Base-by-base conservation (phyloP, 2,329 filamentous ascomycete species). In the Fusarium armeniacum region DNA sequence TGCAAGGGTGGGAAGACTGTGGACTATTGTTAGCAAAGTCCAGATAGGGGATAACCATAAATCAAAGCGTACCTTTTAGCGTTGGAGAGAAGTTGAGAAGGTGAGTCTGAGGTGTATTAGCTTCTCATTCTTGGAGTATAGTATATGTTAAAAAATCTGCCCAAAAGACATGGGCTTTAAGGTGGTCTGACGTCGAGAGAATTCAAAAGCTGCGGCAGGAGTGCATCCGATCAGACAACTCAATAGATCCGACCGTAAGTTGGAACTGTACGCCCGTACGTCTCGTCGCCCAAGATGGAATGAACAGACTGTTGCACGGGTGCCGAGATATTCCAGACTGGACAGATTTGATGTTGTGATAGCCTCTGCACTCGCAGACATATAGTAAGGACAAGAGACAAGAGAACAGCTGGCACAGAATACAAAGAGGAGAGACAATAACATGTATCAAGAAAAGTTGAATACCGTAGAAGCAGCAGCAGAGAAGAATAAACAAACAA, bases 1-100 rank as follows among this genome's bases (percentile, higher is more conserved):
- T 0, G 9, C 6, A 2, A 43, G 28, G 5, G 28, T 44, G 3
- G 67, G 67, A 13, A 68, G 46, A 28, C 67, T 70, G 18, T 16
- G 16, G 6, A 20, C 26, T 36, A 38, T 24, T 46, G 47, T 70
- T 35, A 70, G 45, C 16, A 30, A 40, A n/a, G 8, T 6, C n/a
- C 13, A 33, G 11, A 12, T 16, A n/a, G 16, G n/a, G n/a, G 5
- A 16, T 20, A 10, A 24, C 11, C 18, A 16, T 6, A 18, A 13
- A 16, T 1, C 20, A 33, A 30, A 33, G 11, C 20, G 9, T 52
- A 65, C 67, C 67, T 68, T 11, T 70, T 65, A 16, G 59, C 65
- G 6, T 15, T 50, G 1, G 41, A 54, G 18, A 70, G 54, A 5
- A 40, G 47, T 22, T 55, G 58, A 24, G 15, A 32, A 26, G 28